Base-by-base conservation (phyloP, 306 rosid genomes). In the Cicer yamashitae region DNA sequence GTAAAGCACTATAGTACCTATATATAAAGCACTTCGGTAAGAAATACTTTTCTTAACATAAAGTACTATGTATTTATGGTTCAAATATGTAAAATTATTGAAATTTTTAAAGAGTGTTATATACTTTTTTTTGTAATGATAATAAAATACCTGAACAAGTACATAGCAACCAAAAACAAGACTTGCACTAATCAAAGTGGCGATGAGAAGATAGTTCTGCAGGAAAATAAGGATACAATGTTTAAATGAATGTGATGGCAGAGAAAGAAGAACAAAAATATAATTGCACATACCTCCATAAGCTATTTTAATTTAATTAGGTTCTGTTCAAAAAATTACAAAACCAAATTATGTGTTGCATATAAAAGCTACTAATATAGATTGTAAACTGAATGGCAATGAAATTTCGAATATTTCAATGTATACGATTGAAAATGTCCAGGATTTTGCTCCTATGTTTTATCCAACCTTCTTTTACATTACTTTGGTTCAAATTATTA, bases 161-260 rank as follows among this genome's bases (percentile, higher is more conserved):
- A 71, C 74, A 62, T 62, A 79, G 41, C 82, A 79, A 41, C 73
- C 82, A 62, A 79, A 79, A 41, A 79, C 82, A 52, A 79, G 82
- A 62, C 82, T 79, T 17, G 73, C 75, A 56, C 77, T 79, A 14
- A 79, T 53, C 82, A 79, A 71, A 63, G 77, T 79, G 9, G 82
- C 82, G n/a, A 79, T 30, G 34, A 79, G 77, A 71, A 79, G 82
- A 14, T 71, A 62, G 4, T 79, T 71, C 82, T 79, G 82, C 77
- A 71, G 2, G 17, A 62, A 45, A 71, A 51, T 20, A 51, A 37
- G 13, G 18, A 41, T 34, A 61, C 47, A 61, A 71, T 64, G 60
- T 6, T 51, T 15, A 73, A 15, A 34, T 43, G 14, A 14, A 22
- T 18, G 51, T 17, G 52, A 62, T 13, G 58, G 54, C 7, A 71